Base-by-base conservation (phyloP, 2,329 filamentous ascomycete species). In the Ceratocystis destructans region DNA sequence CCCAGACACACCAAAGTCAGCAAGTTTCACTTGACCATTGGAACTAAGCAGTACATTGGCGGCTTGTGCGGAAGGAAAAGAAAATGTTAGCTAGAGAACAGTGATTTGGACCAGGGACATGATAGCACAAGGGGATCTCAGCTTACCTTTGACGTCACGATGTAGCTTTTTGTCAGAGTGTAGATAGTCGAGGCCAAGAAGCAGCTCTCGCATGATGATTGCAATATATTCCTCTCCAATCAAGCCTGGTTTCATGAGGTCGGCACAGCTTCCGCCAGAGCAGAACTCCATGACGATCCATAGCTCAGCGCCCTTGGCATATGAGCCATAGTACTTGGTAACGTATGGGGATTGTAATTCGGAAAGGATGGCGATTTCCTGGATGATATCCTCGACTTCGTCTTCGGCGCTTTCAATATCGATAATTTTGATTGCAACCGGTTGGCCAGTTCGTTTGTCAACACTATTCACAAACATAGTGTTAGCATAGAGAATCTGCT, bases 231-330 rank as follows among this genome's bases (percentile, higher is more conserved):
- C 91, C 77, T 99, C 94, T 22, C 87, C 85, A 69, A 99, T 93
- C 50, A 87, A 78, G 28, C 94, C 94, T 0, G 94, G 91, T 78
- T 96, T 96, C 87, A 99, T 89, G 69, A 99, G 79, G 74, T 97
- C 94, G 61, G 90, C 91, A 73, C 94, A 97, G 77, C 93, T 97
- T 3, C 94, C 94, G 25, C 94, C 94, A 1, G 93, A 92, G 76
- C 94, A 99, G 73, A 94, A 99, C 76, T 99, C 94, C 94, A 99
- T 99, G 75, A 97, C 91, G 71, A 99, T 99, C 94, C 94, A 99
- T 72, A 99, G 79, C 78, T 97, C 90, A 1, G 92, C 94, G 28
- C 93, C 94, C 73, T 96, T 96, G 71, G 96, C 85, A 73, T 94
- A 97, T 66, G 93, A 96, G 70, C 94, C 94, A 78, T 96, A 91